Evolutionary conservation across 2,329 filamentous ascomycete genomes (phyloP).

Genomic region (Paraconiothyrium brasiliense): DNA sequence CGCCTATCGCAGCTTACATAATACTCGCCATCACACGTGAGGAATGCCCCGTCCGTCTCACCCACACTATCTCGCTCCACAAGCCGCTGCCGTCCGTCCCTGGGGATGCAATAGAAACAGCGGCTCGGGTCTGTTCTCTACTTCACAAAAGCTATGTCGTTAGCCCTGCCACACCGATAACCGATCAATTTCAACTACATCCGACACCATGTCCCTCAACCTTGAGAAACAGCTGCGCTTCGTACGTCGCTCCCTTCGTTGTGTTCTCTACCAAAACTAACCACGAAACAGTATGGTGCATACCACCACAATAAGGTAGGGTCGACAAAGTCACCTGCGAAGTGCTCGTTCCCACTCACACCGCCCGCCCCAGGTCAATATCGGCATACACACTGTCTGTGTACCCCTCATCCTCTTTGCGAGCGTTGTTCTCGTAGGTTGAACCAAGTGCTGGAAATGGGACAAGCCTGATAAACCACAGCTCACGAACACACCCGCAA

Average conservation of each 20-base stretch:
- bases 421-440: slow-evolving; percentile 74
- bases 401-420: slow-evolving; percentile 80
- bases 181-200: slow-evolving; percentile 38
- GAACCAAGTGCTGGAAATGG: background rate
- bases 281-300: slow-evolving; percentile 73
- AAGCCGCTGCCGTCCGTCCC: slow-evolving; percentile 28
- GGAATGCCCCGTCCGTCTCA: slow-evolving; percentile 37
- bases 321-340: slow-evolving; percentile 16
- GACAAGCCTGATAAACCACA: slow-evolving; percentile 40
- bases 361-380: slow-evolving; percentile 67
- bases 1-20: background rate
- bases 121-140: slow-evolving; percentile 13
- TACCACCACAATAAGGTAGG: slow-evolving; percentile 79
- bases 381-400: slow-evolving; percentile 81
- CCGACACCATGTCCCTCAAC: slow-evolving; percentile 66
- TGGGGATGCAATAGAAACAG: slow-evolving; percentile 19
- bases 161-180: slow-evolving; percentile 24
- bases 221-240: slow-evolving; percentile 84
- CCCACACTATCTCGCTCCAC: slow-evolving; percentile 30
- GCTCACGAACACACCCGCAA: slow-evolving; percentile 66
- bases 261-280: slow-evolving; percentile 18
- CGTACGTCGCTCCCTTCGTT: slow-evolving; percentile 62
- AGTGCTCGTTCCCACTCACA: slow-evolving; percentile 35
- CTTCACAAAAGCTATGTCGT: slow-evolving; percentile 40
- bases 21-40: slow-evolving; percentile 24